Evolutionary conservation across 2,329 filamentous ascomycete genomes (phyloP), one percentile per base, ranked within the genome.

Genomic region (Neobulgaria alba): DNA sequence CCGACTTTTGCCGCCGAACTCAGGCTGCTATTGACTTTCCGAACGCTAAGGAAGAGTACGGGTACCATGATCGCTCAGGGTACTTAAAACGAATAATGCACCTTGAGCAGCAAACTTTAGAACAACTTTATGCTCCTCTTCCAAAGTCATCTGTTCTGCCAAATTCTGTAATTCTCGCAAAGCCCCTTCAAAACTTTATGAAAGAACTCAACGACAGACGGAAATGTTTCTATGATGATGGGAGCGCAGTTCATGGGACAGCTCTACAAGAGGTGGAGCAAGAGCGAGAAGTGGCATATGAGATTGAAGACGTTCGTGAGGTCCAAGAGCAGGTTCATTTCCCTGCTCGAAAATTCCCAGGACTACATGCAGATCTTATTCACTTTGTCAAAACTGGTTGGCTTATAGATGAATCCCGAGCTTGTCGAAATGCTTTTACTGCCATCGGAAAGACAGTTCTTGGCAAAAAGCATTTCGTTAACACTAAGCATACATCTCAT

Each of bases 1-100:
- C 63, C 0, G 75, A 82, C 45, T 84, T 75, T 46, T 77, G 77
- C 43, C 65, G 66, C 1, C 69, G 77, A 1, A 67, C 61, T 1
- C 65, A 81, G 37, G 72, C 74, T 0, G 55, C 61, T 0, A 50
- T 63, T 16, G 58, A 65, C 1, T 57, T 75, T 43, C 54, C 64
- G 0, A 48, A 68, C 0, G 71, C 67, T 12, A 48, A 75, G 0
- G 42, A 46, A 0, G 54, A 68, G 2, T 10, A 39, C 0, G 12
- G 51, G 0, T 57, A 69, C 0, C 63, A 64, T 0, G 43, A 56
- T 7, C 23, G n/a, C n/a, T n/a, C n/a, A 0, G 50, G 49, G 1
- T 77, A 70, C 43, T 55, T 78, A 0, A 41, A 56, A 0, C 55
- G 62, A 0, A 53, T 81, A 3, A 63, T 62, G 10, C 68, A 75